A percentile compares a stretch with the other conserved stretches of the same genome.
Evolutionary conservation across 2,329 filamentous ascomycete genomes (phyloP).

Genomic region (Ceratocystis eucalypticola): DNA sequence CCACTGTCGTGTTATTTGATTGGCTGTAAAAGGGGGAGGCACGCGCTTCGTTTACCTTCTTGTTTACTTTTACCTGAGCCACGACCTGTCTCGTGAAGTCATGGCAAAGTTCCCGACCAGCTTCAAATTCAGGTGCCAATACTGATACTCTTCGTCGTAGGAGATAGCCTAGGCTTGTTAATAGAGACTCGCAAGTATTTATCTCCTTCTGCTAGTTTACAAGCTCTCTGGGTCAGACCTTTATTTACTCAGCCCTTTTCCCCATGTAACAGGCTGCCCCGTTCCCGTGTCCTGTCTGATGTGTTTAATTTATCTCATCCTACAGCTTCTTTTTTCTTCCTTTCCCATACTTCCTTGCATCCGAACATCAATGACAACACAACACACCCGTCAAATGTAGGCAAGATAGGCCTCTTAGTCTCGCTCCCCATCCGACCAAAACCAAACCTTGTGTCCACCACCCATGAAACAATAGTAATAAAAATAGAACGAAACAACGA

Average conservation of each 20-base stretch:
- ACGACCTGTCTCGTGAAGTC: not conserved
- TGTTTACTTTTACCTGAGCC: not conserved
- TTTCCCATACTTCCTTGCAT: not conserved
- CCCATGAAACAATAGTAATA: not conserved
- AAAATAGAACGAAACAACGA: not conserved
- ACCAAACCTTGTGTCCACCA: too few relatives aligned
- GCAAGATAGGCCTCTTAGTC: too few relatives aligned
- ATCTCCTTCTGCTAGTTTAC: not conserved
- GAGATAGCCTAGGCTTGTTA: too few relatives aligned
- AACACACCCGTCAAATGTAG: not conserved
- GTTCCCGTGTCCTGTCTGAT: too few relatives aligned
- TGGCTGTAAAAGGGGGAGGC: not conserved
- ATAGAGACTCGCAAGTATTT: not conserved
- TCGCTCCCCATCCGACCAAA: too few relatives aligned
- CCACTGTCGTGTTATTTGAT: not conserved
- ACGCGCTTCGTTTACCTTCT: not conserved
- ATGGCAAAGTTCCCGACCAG: too few relatives aligned
- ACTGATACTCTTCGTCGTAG: too few relatives aligned
- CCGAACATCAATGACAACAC: not conserved
- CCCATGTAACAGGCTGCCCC: too few relatives aligned
- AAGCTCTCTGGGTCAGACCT: not conserved
- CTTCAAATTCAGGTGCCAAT: too few relatives aligned
- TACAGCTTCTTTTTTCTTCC: not conserved
- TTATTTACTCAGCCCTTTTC: too few relatives aligned
- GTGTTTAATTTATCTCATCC: not conserved